Conservation (phyloP, 148 eudicot genomes). For the Drosera capensis region DNA sequence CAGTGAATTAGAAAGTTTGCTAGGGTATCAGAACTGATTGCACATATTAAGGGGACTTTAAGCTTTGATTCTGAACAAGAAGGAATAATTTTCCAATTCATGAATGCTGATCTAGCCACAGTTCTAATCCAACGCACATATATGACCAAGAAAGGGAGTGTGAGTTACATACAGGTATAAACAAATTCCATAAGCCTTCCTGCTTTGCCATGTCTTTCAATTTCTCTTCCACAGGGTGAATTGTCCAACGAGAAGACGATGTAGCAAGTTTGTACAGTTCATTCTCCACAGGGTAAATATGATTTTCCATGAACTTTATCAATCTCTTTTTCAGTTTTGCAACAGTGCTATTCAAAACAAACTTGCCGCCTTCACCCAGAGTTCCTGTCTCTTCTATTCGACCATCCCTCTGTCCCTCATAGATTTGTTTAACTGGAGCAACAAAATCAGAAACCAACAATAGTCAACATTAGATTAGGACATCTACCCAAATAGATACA, state of each 20-base stretch:
- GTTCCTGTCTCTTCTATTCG: slow-evolving; percentile 15
- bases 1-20: slow-evolving; percentile 7
- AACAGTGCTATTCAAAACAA: slow-evolving; percentile 46
- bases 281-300: slow-evolving; percentile 69
- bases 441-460: not conserved
- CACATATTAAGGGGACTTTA: no score
- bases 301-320: slow-evolving; percentile 74
- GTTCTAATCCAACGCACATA: not conserved
- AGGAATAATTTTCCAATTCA: no score
- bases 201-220: slow-evolving; percentile 75
- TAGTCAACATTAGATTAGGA: not conserved
- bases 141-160: not conserved
- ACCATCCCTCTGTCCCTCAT: slow-evolving; percentile 13
- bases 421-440: slow-evolving; percentile 14
- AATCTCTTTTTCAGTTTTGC: slow-evolving; percentile 39
- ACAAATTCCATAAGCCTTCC: slow-evolving; percentile 92
- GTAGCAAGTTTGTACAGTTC: slow-evolving; percentile 63
- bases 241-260: slow-evolving; percentile 64
- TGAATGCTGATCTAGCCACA: not conserved
- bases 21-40: no score
- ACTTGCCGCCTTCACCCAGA: slow-evolving; percentile 37
- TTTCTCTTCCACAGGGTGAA: slow-evolving; percentile 83
- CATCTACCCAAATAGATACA: no score
- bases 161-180: slow-evolving; percentile 58
- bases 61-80: no score